Base-by-base conservation (phyloP, 768 basidiomycete genomes). In the Leccinellum rugosiceps region DNA sequence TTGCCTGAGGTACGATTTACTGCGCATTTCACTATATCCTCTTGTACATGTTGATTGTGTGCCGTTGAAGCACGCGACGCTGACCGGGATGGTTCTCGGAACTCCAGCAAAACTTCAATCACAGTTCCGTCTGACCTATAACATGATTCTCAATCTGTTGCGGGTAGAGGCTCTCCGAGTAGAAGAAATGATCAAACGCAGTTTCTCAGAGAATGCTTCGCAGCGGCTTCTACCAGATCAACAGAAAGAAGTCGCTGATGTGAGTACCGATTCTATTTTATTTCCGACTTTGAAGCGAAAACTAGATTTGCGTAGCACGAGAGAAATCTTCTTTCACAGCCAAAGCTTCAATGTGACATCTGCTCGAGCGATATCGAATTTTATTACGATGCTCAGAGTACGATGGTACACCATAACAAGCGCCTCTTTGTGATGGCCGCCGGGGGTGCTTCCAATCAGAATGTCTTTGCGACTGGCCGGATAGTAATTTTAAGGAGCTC, bases 101-200 rank as follows among this genome's bases (percentile, higher is more conserved):
- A 84, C 78, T 32, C 93, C 97, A 1, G 89, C 89, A 55, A 94
- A 94, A 71, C 82, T 99, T 17, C 85, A 88, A 48, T 98, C 96
- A 1, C 97, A 98, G 68, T 99, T 99, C 78, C 82, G 97, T 54
- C 79, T 99, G 61, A 99, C 97, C 1, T 99, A 98, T 75, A 98
- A 98, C 72, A 98, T 99, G 97, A 98, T 99, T 59, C 75, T 99
- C 58, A 99, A 99, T 68, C 76, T 99, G 38, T 81, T 99, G 10
- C 86, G 97, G 19, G 97, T 99, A 10, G 97, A 99, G 68, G 95
- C 97, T 0, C 78, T 99, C 48, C 81, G 87, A 58, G 96, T 98
- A 17, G 97, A 99, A 68, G 97, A 99, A 74, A 99, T 99, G 97
- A 98, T 99, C 69, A 98, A 98, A 72, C 82, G 97, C 38, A 94